Evolutionary conservation across 768 basidiomycete genomes (phyloP), one percentile per base, ranked within the genome.

Genomic region (Russula vinacea): DNA sequence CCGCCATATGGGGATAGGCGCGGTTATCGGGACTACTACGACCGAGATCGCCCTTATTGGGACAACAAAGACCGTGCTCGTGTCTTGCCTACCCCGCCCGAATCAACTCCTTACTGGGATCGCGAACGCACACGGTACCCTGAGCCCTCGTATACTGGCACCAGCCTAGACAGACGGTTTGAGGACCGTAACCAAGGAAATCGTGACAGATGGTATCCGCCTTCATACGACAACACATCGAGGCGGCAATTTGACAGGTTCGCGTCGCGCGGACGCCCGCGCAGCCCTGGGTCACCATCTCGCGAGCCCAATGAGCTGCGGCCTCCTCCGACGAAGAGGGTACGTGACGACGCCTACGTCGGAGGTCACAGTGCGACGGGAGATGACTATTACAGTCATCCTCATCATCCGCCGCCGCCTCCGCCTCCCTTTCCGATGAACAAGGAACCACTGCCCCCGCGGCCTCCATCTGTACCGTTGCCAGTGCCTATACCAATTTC

Each of bases 251-350:
- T 67, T 53, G 58, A 60, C 44, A 19, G 45, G 22, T 53, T 39
- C 37, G 2, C 42, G 9, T 39, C 56, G 13, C 68, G 68, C 9
- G 68, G 56, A 50, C 68, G 68, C 32, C 59, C 62, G 3, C 68
- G 65, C 42, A 69, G 68, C 32, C 62, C 66, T 24, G 63, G 62
- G 40, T 64, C 62, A 2, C 47, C 59, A 8, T 55, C 44, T 29
- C 56, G 40, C 13, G 64, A 52, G n/a, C 51, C 44, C 55, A 55
- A 44, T 5, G 67, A 65, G 19, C 19, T 57, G 56, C 63, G 67
- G 7, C 61, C 57, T 29, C 68, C 68, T n/a, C 57, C 66, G 19
- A 16, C 33, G 22, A 69, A 69, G 57, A 62, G 68, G 26, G 42
- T 63, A 32, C 66, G 68, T 17, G 68, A 59, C 11, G 68, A 69